These are phyloP conservation scores for Capsicum rhomboideum DNA, from an alignment of 257 asterid genomes.

Conservation along the genomic window DNA sequence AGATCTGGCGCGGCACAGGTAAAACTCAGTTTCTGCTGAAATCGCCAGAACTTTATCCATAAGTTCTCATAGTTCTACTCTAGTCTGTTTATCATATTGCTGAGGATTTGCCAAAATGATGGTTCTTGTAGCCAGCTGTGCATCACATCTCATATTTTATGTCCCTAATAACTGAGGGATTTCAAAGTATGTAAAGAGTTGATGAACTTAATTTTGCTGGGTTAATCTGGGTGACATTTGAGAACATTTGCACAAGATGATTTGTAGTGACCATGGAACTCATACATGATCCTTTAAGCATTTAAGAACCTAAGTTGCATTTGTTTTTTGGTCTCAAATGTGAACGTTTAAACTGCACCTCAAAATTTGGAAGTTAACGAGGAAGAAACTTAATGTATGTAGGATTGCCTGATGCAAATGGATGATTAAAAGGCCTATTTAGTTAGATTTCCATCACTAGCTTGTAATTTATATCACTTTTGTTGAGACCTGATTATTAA, in stretches of 20 bases:
- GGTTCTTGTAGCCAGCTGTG: background rate
- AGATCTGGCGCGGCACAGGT: conserved; percentile 99
- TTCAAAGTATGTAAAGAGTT: background rate
- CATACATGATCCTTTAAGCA: background rate
- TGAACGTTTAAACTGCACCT: background rate
- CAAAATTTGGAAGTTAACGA: background rate
- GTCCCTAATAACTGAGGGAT: background rate
- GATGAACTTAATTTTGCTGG: background rate
- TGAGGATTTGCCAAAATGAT: background rate
- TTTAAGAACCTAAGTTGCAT: background rate
- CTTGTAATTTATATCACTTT: background rate
- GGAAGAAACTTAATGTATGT: background rate
- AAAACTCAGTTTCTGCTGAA: conserved; percentile 5
- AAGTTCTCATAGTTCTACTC: background rate
- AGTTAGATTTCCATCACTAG: background rate
- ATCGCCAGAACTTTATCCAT: background rate
- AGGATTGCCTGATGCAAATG: background rate
- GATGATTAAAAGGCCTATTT: background rate
- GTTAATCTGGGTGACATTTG: background rate
- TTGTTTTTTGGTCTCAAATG: background rate
- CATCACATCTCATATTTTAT: background rate
- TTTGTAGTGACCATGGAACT: background rate
- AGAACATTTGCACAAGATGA: background rate
- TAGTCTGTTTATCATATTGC: background rate
- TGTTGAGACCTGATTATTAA: conserved; percentile 11